Percentiles rank a stretch among this genome's conserved stretches.
Conservation (phyloP, 1,139 yeast genomes). For the Kazachstania sp. region DNA sequence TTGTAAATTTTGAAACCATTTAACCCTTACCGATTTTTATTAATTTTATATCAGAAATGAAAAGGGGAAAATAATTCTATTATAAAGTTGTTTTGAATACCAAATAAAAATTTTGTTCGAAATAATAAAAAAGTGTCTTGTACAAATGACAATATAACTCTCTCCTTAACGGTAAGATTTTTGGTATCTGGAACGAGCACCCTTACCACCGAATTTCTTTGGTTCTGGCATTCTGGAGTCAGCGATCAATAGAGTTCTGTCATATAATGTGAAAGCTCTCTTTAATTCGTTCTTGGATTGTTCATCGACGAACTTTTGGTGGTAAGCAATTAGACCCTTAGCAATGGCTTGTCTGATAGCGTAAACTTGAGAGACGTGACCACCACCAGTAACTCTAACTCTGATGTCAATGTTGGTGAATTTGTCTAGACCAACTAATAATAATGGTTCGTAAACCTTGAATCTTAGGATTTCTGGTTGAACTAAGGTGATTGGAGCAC, state of each 20-base stretch:
- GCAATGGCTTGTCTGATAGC: slow-evolving; percentile 99
- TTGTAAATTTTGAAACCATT: neutral
- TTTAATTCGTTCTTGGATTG: slow-evolving; percentile 99
- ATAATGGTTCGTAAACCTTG: slow-evolving; percentile 99
- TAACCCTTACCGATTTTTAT: too few relatives aligned
- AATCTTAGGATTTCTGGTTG: slow-evolving; percentile 98
- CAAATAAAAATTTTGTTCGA: neutral
- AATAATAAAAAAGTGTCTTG: neutral
- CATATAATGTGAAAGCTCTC: slow-evolving; percentile 95
- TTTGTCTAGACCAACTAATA: slow-evolving; percentile 97
- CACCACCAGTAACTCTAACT: slow-evolving; percentile 99
- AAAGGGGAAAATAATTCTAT: too few relatives aligned
- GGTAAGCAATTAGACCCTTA: slow-evolving; percentile 98
- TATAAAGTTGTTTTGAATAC: neutral
- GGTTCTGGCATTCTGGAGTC: slow-evolving; percentile 99
- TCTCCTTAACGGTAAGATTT: slow-evolving; percentile 90
- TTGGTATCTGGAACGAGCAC: slow-evolving; percentile 99
- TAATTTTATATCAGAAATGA: too few relatives aligned
- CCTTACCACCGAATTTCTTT: slow-evolving; percentile 99
- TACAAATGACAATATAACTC: slow-evolving; percentile 6
- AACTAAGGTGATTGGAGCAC: slow-evolving; percentile 97
- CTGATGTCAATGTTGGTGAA: slow-evolving; percentile 98
- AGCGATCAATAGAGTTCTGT: slow-evolving; percentile 99
- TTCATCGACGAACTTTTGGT: slow-evolving; percentile 98
- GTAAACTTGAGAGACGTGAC: slow-evolving; percentile 99